Conservation (phyloP, 1,139 yeast species). For the Kodamaea arcana region DNA sequence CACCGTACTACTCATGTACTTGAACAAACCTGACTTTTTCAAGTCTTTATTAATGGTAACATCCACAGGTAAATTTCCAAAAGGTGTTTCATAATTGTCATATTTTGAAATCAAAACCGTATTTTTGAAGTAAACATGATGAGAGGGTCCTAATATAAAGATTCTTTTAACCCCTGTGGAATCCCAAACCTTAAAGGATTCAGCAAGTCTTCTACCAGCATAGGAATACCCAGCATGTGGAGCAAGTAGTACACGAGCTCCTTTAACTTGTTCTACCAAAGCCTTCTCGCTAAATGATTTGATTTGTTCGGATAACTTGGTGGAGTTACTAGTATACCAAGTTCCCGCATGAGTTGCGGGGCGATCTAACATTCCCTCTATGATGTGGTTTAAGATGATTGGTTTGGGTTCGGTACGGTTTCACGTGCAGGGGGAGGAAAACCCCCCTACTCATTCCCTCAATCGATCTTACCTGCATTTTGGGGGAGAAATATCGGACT, state of each 20-base stretch:
- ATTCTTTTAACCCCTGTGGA: slow-evolving; percentile 53
- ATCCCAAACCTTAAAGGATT: slow-evolving; percentile 74
- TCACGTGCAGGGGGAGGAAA: too few species aligned
- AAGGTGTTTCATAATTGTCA: slow-evolving; percentile 67
- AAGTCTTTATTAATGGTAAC: slow-evolving; percentile 36
- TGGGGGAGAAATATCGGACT: too few species aligned
- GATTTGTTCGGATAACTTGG: slow-evolving; percentile 46
- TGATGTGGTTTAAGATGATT: too few species aligned
- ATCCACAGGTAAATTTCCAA: slow-evolving; percentile 74
- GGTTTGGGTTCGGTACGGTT: too few species aligned
- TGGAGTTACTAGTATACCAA: slow-evolving; percentile 65
- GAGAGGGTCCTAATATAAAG: slow-evolving; percentile 89
- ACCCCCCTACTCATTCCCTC: too few species aligned
- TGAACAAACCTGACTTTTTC: slow-evolving; percentile 36
- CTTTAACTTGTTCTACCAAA: slow-evolving; percentile 28
- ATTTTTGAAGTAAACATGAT: slow-evolving; percentile 74
- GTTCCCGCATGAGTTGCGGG: slow-evolving; percentile 84
- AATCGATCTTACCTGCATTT: too few species aligned
- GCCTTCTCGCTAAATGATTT: slow-evolving; percentile 33
- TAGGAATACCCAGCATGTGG: slow-evolving; percentile 92
- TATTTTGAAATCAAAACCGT: slow-evolving; percentile 56
- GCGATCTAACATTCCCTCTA: slow-evolving; percentile 32
- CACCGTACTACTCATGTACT: slow-evolving; percentile 50
- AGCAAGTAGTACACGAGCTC: slow-evolving; percentile 60
- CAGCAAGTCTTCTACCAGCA: slow-evolving; percentile 75